A percentile compares a stretch with the other conserved stretches of the same genome.
Evolutionary conservation across 2,329 filamentous ascomycete genomes (phyloP).

Genomic region (Periconia sp.): DNA sequence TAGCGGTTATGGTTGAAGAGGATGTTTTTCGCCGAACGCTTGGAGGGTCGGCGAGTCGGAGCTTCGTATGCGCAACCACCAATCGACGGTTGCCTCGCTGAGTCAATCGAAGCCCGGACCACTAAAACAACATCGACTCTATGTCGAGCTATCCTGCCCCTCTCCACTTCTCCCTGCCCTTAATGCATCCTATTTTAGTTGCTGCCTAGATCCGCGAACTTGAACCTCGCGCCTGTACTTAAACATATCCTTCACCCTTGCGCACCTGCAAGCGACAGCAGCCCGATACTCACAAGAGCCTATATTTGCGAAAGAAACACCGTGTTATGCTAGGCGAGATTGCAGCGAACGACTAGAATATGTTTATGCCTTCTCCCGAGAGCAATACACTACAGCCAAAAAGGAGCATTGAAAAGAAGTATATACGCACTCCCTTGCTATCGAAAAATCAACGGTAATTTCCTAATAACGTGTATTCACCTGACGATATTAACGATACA

Average conservation of each 20-base stretch:
- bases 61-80: slow-evolving; percentile 14
- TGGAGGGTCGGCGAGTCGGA: slow-evolving; percentile 10
- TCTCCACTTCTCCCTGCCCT: slow-evolving; percentile 14
- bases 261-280: slow-evolving; percentile 16
- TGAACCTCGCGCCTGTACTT: slow-evolving; percentile 13
- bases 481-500: slow-evolving; percentile 9
- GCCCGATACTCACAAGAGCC: slow-evolving; percentile 13
- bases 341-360: slow-evolving; percentile 16
- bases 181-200: slow-evolving; percentile 18
- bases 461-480: slow-evolving; percentile 15
- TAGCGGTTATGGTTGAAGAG: not conserved
- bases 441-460: slow-evolving; percentile 15
- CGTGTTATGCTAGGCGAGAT: slow-evolving; percentile 19
- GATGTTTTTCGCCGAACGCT: not conserved
- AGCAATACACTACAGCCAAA: slow-evolving; percentile 6
- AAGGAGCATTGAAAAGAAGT: slow-evolving; percentile 19
- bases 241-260: slow-evolving; percentile 10
- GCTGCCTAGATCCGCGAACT: slow-evolving; percentile 17
- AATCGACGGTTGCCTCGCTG: slow-evolving; percentile 12
- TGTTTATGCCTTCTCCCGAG: slow-evolving; percentile 4
- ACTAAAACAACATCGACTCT: slow-evolving; percentile 16
- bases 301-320: slow-evolving; percentile 13
- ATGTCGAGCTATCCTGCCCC: slow-evolving; percentile 13
- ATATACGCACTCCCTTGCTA: slow-evolving; percentile 18
- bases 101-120: slow-evolving; percentile 17